Conservation (phyloP, 1,284 basidiomycete genomes). For the Ustilago trichophora region DNA sequence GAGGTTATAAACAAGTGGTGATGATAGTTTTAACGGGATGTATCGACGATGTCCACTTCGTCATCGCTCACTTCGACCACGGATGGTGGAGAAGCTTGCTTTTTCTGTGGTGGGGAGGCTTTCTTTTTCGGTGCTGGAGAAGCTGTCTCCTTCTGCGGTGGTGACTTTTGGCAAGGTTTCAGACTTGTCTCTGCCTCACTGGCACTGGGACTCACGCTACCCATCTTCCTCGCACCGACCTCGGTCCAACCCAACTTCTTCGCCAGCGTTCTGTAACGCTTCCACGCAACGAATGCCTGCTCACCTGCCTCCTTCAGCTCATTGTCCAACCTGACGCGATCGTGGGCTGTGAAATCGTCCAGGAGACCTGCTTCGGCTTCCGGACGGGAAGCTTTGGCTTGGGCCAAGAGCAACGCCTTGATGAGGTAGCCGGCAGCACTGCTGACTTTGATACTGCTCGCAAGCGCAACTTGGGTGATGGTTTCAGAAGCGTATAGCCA, state of each 20-base stretch:
- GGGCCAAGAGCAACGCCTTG: background rate
- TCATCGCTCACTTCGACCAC: no score
- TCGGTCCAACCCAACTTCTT: conserved; percentile 17
- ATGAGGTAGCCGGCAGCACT: conserved; percentile 1
- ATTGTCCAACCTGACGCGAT: conserved; percentile 2
- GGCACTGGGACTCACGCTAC: background rate
- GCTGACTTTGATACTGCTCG: conserved; percentile 20
- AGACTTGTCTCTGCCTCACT: no score
- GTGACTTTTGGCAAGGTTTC: no score
- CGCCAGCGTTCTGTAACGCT: conserved; percentile 5
- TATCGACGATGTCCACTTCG: no score
- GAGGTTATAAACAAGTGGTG: no score
- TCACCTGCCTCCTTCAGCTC: conserved; percentile 7
- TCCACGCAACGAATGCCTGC: background rate
- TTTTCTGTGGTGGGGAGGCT: no score
- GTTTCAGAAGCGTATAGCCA: conserved; percentile 24
- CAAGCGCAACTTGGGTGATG: conserved; percentile 11
- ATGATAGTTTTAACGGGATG: no score
- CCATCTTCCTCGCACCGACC: background rate
- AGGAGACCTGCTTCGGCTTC: background rate
- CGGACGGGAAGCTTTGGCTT: background rate
- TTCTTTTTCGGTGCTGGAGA: no score
- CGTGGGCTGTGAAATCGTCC: conserved; percentile 4
- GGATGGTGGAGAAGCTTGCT: no score
- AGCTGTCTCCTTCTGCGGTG: no score